Percentiles rank a stretch among this genome's conserved stretches.
phyloP scores from a whole-genome alignment of 345 rosid genomes.

The Hibiscus mutabilis region DNA sequence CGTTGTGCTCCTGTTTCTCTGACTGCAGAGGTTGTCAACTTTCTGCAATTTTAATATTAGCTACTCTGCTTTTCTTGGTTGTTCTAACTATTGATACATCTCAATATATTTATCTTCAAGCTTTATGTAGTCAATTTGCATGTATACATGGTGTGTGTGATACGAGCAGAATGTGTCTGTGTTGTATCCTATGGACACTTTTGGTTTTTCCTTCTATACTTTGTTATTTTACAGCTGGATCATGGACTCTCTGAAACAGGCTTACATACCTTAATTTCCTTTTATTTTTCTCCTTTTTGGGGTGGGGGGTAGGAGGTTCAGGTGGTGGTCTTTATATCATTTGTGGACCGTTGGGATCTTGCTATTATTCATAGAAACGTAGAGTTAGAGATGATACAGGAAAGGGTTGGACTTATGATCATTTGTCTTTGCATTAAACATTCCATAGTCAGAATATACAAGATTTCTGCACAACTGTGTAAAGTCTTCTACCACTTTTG shows the following conservation, averaged over 20 bases:
- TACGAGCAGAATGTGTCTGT: not conserved
- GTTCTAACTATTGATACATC: not conserved
- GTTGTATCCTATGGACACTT: not conserved
- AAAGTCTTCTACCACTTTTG: not conserved
- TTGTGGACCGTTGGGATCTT: not conserved
- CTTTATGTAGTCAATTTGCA: not conserved
- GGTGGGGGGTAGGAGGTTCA: not conserved
- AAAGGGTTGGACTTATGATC: not conserved
- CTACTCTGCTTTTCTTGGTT: not conserved
- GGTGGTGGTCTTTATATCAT: not conserved
- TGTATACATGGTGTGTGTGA: not conserved
- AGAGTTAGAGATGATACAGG: not conserved
- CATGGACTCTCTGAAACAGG: not conserved
- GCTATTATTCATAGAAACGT: not conserved
- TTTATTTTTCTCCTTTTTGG: not conserved
- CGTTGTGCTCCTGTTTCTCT: conserved; percentile 77
- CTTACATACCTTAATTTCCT: not conserved
- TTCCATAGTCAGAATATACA: not conserved
- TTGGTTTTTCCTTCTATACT: not conserved
- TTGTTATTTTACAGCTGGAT: not conserved
- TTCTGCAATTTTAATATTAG: conserved; percentile 9
- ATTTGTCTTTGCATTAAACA: not conserved
- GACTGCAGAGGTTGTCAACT: conserved; percentile 49
- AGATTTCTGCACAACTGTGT: not conserved
- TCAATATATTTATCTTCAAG: not conserved